Conservation (phyloP, 1,284 basidiomycete species). For the Ganoderma lingzhi region DNA sequence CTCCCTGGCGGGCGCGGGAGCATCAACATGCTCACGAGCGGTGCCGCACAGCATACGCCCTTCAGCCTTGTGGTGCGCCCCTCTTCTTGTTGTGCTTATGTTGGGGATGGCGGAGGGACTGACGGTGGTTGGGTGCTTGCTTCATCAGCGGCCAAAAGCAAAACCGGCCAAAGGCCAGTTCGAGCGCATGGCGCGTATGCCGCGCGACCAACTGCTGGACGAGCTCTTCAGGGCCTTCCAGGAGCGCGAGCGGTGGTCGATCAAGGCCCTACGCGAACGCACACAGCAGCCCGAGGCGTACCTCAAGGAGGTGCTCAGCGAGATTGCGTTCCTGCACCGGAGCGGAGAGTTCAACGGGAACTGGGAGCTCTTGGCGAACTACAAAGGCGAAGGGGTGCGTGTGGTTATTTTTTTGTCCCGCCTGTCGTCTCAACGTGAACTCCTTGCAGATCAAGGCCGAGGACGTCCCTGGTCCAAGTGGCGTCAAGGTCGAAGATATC, state of each 20-base stretch:
- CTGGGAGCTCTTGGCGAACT: constrained; percentile 76
- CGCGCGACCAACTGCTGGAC: constrained; percentile 90
- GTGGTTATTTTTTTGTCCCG: not conserved
- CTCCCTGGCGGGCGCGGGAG: constrained; percentile 69
- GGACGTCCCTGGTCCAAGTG: constrained; percentile 53
- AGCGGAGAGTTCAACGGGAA: constrained; percentile 79
- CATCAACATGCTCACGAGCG: constrained; percentile 66
- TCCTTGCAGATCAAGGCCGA: constrained; percentile 61
- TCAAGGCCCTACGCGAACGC: constrained; percentile 81
- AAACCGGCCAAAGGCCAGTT: constrained; percentile 74
- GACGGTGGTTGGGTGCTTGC: not conserved
- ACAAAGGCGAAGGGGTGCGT: constrained; percentile 66
- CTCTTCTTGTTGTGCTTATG: not conserved
- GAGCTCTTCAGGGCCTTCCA: constrained; percentile 85
- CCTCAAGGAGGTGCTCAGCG: constrained; percentile 86
- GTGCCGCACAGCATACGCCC: constrained; percentile 42
- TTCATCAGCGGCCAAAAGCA: constrained; percentile 58
- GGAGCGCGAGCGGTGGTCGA: constrained; percentile 84
- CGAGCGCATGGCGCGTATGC: constrained; percentile 91
- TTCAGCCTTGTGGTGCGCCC: constrained; percentile 68
- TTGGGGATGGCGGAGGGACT: not conserved
- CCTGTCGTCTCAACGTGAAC: no score
- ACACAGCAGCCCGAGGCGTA: constrained; percentile 94
- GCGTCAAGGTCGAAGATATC: constrained; percentile 39
- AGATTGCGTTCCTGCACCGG: constrained; percentile 85